Percentiles rank a stretch among this genome's conserved stretches.
phyloP scores from a whole-genome alignment of 345 rosid genomes.

The Diplotaxis tenuifolia region DNA sequence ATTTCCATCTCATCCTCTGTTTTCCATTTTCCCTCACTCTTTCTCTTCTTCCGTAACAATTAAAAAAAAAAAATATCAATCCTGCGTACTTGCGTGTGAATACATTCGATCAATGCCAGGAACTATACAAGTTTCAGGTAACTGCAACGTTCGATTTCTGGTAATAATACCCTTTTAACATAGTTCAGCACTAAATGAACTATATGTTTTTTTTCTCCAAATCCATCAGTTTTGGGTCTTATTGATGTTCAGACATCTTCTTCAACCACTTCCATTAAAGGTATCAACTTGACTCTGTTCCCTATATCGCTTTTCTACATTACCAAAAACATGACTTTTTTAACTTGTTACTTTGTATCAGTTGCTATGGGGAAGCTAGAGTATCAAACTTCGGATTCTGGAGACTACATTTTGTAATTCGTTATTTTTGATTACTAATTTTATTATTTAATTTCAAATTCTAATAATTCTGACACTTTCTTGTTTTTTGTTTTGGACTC shows the following conservation, averaged over 20 bases:
- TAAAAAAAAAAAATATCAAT: not conserved
- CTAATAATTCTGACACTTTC: not conserved
- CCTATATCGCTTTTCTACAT: not conserved
- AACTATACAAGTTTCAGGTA: slow-evolving; percentile 86
- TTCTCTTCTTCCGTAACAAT: slow-evolving; percentile 27
- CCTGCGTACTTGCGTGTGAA: slow-evolving; percentile 14
- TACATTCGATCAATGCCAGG: slow-evolving; percentile 68
- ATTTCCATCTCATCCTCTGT: slow-evolving; percentile 44
- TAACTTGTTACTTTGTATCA: slow-evolving; percentile 34
- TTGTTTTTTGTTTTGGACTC: not conserved
- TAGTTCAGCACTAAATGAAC: not conserved
- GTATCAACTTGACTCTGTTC: slow-evolving; percentile 40
- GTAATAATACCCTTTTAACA: not conserved
- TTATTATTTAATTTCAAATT: not conserved
- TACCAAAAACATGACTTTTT: not conserved
- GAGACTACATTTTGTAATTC: slow-evolving; percentile 79
- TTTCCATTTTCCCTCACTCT: not conserved
- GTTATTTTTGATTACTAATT: not conserved
- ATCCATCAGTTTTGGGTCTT: slow-evolving; percentile 59
- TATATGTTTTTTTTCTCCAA: slow-evolving; percentile 15
- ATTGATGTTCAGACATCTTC: slow-evolving; percentile 48
- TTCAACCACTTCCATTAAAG: slow-evolving; percentile 53
- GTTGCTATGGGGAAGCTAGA: slow-evolving; percentile 83
- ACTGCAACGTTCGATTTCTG: slow-evolving; percentile 23
- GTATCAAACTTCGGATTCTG: slow-evolving; percentile 55